phyloP scores from a whole-genome alignment of 2,329 filamentous ascomycete genomes.

The Scedosporium boydii region DNA sequence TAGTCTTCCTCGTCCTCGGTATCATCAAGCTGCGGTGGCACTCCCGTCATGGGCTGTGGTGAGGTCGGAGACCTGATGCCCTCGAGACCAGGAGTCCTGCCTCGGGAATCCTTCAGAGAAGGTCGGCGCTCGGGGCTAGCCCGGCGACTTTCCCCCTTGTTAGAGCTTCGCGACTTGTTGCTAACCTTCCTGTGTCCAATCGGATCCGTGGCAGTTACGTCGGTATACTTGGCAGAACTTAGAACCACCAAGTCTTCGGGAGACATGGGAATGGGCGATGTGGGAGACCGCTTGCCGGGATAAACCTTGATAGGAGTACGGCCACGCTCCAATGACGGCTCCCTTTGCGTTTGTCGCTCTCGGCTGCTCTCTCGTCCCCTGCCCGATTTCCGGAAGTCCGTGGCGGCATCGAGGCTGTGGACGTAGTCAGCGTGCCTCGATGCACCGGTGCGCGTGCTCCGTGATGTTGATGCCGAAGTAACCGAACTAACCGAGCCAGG shows the following conservation, averaged over 20 bases:
- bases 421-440: conserved; percentile 70
- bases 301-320: conserved; percentile 55
- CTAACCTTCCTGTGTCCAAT: conserved; percentile 12
- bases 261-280: conserved; percentile 89
- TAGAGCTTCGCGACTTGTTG: conserved; percentile 30
- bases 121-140: conserved; percentile 36
- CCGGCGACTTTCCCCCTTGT: conserved; percentile 32
- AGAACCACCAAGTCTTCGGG: conserved; percentile 70
- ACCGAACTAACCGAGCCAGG: conserved; percentile 49
- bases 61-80: conserved; percentile 16
- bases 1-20: conserved; percentile 60
- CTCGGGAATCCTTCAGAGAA: conserved; percentile 42
- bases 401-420: conserved; percentile 72
- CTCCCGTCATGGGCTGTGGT: conserved; percentile 51
- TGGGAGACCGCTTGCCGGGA: conserved; percentile 75
- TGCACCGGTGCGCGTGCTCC: conserved; percentile 35
- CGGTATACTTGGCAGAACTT: conserved; percentile 30
- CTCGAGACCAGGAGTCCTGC: conserved; percentile 52
- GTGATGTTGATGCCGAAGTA: conserved; percentile 44
- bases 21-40: conserved; percentile 37
- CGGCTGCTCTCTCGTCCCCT: conserved; percentile 35
- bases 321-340: conserved; percentile 61
- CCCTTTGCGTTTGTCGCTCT: conserved; percentile 40
- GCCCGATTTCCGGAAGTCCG: conserved; percentile 47
- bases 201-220: not conserved